Evolutionary conservation across 2,329 filamentous ascomycete species (phyloP), one percentile per base, ranked within the genome.

Genomic region (Neurospora sp.): DNA sequence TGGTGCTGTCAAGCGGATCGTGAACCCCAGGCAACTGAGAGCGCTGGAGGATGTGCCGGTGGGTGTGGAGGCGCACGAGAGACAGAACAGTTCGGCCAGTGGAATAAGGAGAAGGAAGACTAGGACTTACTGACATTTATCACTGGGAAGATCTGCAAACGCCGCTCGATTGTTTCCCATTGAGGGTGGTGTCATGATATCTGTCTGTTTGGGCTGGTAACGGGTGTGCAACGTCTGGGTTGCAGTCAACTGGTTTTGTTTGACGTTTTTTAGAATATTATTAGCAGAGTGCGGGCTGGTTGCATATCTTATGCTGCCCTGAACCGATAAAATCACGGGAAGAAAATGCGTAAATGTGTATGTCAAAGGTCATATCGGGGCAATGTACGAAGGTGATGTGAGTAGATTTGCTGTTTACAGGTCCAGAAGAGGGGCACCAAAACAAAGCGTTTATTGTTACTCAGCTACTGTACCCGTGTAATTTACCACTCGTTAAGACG

Each of bases 1-100:
- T 23, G 83, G 84, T 2, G 84, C 83, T 0, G 77, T 80, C 40
- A 82, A 81, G 78, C 79, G 79, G 69, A 79, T 82, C 38, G 80
- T 46, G 78, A 80, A 78, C 71, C 65, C 70, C 57, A 74, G 8
- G 52, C 52, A 69, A 67, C 74, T 71, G n/a, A 71, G 71, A 39
- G 68, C 69, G 33, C 71, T 71, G n/a, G 70, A 72, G 28, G 72
- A 75, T 28, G 67, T 74, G n/a, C 74, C 76, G 0, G 39, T 68
- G 3, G 75, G 74, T 6, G 68, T 73, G 33, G 52, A 67, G 19
- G 72, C 71, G 23, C 66, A 68, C 66, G 70, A 62, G 28, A 62
- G 52, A 28, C 52, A 62, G 28, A 62, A 62, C 12, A 62, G 23
- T 33, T 62, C 52, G 12, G 52, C 52, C 52, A 62, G 52, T 62